Evolutionary conservation across 78 protist genomes (phyloP).

Genomic region (Dictyostelium purpureum): DNA sequence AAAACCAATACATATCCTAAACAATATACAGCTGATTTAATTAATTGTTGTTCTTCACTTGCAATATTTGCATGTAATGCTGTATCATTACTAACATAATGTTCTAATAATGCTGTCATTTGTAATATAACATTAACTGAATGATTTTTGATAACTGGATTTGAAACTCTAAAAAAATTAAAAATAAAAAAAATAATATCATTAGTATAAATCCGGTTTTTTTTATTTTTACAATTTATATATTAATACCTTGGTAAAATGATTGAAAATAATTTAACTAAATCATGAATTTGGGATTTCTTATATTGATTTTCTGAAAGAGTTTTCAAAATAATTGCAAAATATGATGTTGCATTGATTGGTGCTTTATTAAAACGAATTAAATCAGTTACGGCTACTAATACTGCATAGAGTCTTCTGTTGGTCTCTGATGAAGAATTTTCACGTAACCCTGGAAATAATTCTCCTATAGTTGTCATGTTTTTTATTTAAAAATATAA

Average conservation of each 20-base stretch:
- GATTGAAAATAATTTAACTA: conserved; percentile 39
- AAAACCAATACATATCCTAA: conserved; percentile 33
- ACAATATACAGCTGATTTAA: conserved; percentile 3
- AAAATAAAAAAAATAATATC: background rate
- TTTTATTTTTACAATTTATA: no score
- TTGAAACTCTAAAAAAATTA: conserved; percentile 19
- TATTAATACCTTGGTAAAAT: conserved; percentile 30
- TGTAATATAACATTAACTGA: background rate
- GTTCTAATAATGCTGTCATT: background rate
- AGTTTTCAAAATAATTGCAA: conserved; percentile 14
- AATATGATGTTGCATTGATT: conserved; percentile 55
- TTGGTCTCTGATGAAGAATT: background rate
- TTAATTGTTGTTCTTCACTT: background rate
- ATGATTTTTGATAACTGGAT: conserved; percentile 18
- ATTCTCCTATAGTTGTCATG: conserved; percentile 19
- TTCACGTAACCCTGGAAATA: conserved; percentile 42
- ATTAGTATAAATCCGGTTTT: background rate
- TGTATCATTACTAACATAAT: background rate
- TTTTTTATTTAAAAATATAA: background rate
- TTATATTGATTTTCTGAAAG: conserved; percentile 21
- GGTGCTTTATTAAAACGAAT: conserved; percentile 61
- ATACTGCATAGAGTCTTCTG: conserved; percentile 23
- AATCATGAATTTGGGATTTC: conserved; percentile 17
- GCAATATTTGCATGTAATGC: background rate
- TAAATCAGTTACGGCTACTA: conserved; percentile 47